Evolutionary conservation across 306 rosid genomes (phyloP), one percentile per base, ranked within the genome.

Genomic region (Inga laurina): DNA sequence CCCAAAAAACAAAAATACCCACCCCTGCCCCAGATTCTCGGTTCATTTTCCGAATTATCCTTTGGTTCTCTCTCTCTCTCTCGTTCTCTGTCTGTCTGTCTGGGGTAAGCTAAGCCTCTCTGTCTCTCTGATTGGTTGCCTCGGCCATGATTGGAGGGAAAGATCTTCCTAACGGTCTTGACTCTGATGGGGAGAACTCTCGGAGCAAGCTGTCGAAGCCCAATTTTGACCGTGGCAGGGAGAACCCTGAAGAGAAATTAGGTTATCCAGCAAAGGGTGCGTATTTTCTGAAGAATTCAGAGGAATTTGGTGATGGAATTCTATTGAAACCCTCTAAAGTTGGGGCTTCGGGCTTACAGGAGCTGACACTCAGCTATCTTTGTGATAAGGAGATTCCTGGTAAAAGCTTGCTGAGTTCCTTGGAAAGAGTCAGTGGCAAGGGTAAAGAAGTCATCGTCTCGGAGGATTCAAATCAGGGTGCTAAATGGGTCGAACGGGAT

Each of bases 401-500:
- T 32, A 89, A 87, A 82, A 84, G 72, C 30, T 82, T 91, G 65
- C 13, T 89, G 84, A 80, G 79, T 89, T 90, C 93, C 68, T 79
- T 84, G 44, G 93, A 88, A 18, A 90, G 86, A 84, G 86, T 82
- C 24, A 84, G 76, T 44, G 85, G 82, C 74, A 94, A 91, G 84
- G 97, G 98, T 10, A 94, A 93, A 84, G 95, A 90, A 80, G 85
- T 89, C 30, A 15, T 87, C 4, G 34, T 79, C 57, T 87, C 91
- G 9, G 94, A 91, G 68, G 89, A 82, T 90, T 83, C 90, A 24
- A 89, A 81, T 79, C 91, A 69, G 4, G 94, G 87, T 85, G 91
- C 88, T 3, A 92, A 94, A 85, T 96, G 98, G 97, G 94, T 94
- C 3, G 98, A 92, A 80, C 90, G 98, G 41, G 99, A 97, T 86